phyloP scores from a whole-genome alignment of 2,329 filamentous ascomycete genomes.

The Penicillium sp. region DNA sequence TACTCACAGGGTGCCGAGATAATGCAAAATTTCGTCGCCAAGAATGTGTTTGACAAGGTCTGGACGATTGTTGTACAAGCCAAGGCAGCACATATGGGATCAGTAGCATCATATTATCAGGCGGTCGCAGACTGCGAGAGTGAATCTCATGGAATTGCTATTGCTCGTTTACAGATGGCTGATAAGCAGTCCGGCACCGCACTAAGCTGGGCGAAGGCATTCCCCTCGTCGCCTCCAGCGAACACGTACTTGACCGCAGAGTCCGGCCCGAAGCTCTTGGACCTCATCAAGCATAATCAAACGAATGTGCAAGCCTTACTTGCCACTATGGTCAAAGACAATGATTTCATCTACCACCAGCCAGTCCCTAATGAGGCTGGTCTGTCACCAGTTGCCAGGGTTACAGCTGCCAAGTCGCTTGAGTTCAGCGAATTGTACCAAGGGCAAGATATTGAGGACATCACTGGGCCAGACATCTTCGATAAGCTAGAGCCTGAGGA shows the following conservation, averaged over 20 bases:
- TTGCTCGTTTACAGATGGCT: constrained; percentile 77
- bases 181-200: constrained; percentile 78
- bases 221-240: constrained; percentile 74
- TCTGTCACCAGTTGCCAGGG: constrained; percentile 76
- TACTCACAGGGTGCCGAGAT: constrained; percentile 87
- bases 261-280: constrained; percentile 68
- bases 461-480: constrained; percentile 95
- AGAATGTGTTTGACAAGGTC: constrained; percentile 88
- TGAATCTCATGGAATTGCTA: constrained; percentile 79
- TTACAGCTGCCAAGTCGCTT: constrained; percentile 94
- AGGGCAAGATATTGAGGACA: constrained; percentile 93
- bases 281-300: constrained; percentile 79
- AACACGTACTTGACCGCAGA: constrained; percentile 83
- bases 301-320: constrained; percentile 78
- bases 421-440: constrained; percentile 95
- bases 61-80: constrained; percentile 72
- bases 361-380: constrained; percentile 81
- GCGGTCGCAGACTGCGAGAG: constrained; percentile 86
- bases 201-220: constrained; percentile 69
- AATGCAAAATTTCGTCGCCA: constrained; percentile 86
- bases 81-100: constrained; percentile 79
- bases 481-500: constrained; percentile 94
- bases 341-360: constrained; percentile 98
- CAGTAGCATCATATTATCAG: constrained; percentile 90
- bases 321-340: constrained; percentile 76